These are phyloP conservation scores for Pholiota conissans DNA, from an alignment of 768 basidiomycete species.

Conservation along the genomic window DNA sequence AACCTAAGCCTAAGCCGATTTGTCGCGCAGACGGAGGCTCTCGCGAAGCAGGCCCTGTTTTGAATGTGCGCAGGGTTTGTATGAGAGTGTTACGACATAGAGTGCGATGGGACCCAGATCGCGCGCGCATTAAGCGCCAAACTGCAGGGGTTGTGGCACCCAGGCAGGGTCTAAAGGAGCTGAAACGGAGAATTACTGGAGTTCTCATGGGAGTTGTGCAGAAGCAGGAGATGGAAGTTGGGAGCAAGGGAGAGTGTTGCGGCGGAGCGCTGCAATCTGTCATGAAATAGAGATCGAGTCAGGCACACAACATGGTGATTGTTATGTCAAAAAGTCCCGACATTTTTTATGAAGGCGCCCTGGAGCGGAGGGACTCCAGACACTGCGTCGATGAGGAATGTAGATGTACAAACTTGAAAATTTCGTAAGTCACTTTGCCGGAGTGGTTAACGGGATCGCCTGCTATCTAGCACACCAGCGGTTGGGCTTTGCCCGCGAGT, in stretches of 20 bases:
- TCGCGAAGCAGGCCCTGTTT: background rate
- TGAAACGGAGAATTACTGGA: background rate
- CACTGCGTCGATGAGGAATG: background rate
- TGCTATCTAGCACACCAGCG: constrained; percentile 43
- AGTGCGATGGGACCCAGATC: background rate
- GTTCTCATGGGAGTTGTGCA: background rate
- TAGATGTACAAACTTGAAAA: background rate
- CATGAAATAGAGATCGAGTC: background rate
- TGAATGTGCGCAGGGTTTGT: background rate
- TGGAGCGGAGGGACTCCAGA: constrained; percentile 9
- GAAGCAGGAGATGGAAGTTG: background rate
- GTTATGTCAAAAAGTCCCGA: background rate
- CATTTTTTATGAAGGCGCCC: background rate
- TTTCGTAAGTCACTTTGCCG: constrained; percentile 74
- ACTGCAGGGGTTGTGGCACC: background rate
- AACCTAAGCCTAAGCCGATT: background rate
- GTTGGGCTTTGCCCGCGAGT: constrained; percentile 33
- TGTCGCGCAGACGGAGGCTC: background rate
- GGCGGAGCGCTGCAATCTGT: background rate
- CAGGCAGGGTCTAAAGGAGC: background rate
- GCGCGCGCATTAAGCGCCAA: background rate
- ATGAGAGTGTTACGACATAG: background rate
- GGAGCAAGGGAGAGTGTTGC: background rate
- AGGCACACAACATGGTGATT: background rate
- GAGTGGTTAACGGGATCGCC: constrained; percentile 91